phyloP scores from a whole-genome alignment of 768 basidiomycete species.

The Cyathus striatus region DNA sequence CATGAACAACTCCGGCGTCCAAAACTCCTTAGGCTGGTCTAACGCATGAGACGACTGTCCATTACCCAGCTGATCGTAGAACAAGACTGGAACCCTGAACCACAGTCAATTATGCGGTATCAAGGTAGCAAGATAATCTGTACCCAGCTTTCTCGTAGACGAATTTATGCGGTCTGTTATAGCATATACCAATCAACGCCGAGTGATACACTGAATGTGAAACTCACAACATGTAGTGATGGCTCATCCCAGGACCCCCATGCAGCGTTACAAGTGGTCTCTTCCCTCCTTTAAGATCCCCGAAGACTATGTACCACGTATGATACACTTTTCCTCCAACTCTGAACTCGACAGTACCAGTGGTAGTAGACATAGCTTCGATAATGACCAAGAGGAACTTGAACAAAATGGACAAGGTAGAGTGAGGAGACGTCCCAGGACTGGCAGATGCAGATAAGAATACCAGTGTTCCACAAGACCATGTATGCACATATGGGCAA shows the following conservation, averaged over 20 bases:
- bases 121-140: background rate
- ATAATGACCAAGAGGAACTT: too few species aligned
- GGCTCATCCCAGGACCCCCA: background rate
- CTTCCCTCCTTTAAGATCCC: background rate
- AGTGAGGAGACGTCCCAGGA: too few species aligned
- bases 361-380: too few species aligned
- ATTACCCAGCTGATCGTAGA: background rate
- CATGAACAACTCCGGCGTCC: background rate
- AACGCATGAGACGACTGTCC: background rate
- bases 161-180: background rate
- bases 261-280: background rate
- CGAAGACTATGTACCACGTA: background rate
- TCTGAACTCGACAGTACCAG: background rate
- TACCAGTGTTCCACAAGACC: too few species aligned
- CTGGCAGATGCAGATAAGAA: too few species aligned
- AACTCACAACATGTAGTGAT: slow-evolving; percentile 1
- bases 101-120: background rate
- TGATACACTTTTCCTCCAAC: background rate
- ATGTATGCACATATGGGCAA: too few species aligned
- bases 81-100: background rate
- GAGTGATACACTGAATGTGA: background rate
- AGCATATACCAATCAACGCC: background rate
- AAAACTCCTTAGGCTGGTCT: background rate
- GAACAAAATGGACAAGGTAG: too few species aligned
- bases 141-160: background rate